Evolutionary conservation across 2,329 filamentous ascomycete species (phyloP).

Genomic region (Thermothelomyces thermophilus): DNA sequence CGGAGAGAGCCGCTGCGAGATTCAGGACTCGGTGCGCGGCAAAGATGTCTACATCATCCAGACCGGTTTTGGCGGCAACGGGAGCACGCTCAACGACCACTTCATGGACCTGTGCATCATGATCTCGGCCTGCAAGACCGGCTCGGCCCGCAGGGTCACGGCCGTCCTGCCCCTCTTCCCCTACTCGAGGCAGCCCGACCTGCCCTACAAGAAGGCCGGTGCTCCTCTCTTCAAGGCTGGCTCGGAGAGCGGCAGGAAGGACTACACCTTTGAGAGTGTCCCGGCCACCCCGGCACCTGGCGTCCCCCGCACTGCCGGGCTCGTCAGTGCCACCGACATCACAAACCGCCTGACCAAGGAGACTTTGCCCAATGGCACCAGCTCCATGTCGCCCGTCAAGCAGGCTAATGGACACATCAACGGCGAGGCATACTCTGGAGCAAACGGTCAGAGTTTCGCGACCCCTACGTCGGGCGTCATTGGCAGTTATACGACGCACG

Average conservation of each 20-base stretch:
- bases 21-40: slow-evolving; percentile 90
- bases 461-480: background rate
- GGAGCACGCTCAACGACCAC: slow-evolving; percentile 90
- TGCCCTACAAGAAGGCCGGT: slow-evolving; percentile 93
- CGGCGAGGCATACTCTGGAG: slow-evolving; percentile 14
- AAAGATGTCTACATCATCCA: slow-evolving; percentile 99
- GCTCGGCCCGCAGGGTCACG: slow-evolving; percentile 82
- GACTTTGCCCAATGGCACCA: slow-evolving; percentile 48
- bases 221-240: slow-evolving; percentile 74
- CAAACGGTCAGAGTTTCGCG: slow-evolving; percentile 7
- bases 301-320: slow-evolving; percentile 57
- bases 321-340: slow-evolving; percentile 64
- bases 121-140: slow-evolving; percentile 88
- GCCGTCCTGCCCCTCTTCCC: slow-evolving; percentile 93
- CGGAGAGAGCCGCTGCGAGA: slow-evolving; percentile 90
- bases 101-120: slow-evolving; percentile 96
- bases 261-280: slow-evolving; percentile 86
- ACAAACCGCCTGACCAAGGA: slow-evolving; percentile 67
- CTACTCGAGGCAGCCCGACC: slow-evolving; percentile 91
- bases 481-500: slow-evolving; percentile 52
- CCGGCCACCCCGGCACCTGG: slow-evolving; percentile 77
- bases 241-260: slow-evolving; percentile 43
- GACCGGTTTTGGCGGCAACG: slow-evolving; percentile 53
- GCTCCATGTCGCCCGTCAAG: slow-evolving; percentile 24
- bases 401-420: slow-evolving; percentile 5